Evolutionary conservation across 1,284 basidiomycete species (phyloP).

Genomic region (Inonotus hispidus): DNA sequence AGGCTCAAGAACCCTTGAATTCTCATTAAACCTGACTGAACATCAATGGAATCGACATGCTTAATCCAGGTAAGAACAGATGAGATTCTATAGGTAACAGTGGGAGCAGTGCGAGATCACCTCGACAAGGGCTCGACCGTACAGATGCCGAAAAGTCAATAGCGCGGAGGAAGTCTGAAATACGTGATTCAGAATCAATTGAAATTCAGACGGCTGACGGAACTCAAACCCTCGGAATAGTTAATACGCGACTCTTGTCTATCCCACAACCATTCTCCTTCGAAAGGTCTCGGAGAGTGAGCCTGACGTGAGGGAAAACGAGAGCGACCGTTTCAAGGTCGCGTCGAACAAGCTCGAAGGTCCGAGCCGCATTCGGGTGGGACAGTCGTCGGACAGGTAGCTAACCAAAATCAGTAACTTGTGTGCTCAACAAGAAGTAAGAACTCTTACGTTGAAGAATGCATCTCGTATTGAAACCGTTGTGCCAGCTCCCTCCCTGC

Average conservation of each 20-base stretch:
- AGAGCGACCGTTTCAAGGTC: conserved; percentile 71
- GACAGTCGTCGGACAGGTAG: conserved; percentile 73
- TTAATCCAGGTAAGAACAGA: conserved; percentile 23
- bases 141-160: conserved; percentile 58
- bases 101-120: conserved; percentile 35
- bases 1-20: conserved; percentile 81
- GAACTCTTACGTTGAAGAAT: conserved; percentile 65
- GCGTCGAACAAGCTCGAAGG: conserved; percentile 60
- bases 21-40: conserved; percentile 43
- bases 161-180: conserved; percentile 58
- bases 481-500: conserved; percentile 67
- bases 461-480: conserved; percentile 77
- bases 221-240: conserved; percentile 56
- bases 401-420: conserved; percentile 33
- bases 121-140: conserved; percentile 60
- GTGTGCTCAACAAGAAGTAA: conserved; percentile 8
- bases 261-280: conserved; percentile 31
- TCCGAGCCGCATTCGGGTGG: conserved; percentile 51
- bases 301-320: conserved; percentile 63
- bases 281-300: conserved; percentile 58
- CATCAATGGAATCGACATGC: conserved; percentile 63
- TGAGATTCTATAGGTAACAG: background rate
- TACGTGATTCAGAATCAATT: conserved; percentile 5
- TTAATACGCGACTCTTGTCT: conserved; percentile 41
- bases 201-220: background rate